Evolutionary conservation across 1,284 basidiomycete genomes (phyloP).

Genomic region (Rhodotorula sp.): DNA sequence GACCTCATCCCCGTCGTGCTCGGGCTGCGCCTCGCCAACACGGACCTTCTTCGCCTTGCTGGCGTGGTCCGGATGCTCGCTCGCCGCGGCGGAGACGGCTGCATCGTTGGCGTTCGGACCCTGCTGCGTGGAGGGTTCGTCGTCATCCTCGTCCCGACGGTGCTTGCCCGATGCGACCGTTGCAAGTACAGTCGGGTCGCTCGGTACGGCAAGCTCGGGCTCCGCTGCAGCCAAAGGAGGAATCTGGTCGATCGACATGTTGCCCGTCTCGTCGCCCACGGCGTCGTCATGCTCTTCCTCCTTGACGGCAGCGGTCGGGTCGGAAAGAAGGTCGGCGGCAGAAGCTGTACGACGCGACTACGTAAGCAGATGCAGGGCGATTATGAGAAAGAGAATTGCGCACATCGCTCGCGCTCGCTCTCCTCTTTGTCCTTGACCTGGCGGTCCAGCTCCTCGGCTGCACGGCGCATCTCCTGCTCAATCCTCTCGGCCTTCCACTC

Average conservation of each 20-base stretch:
- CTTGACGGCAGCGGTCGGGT: background rate
- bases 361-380: background rate
- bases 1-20: constrained; percentile 30
- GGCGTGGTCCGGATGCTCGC: constrained; percentile 58
- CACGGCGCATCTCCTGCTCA: constrained; percentile 53
- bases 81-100: too few species aligned
- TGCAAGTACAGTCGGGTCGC: background rate
- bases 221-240: background rate
- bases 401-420: background rate
- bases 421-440: constrained; percentile 28
- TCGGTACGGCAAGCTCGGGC: background rate
- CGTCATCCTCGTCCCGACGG: constrained; percentile 28
- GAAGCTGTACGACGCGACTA: background rate
- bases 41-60: constrained; percentile 49
- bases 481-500: constrained; percentile 57
- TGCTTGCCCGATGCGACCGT: constrained; percentile 7
- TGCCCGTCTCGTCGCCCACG: constrained; percentile 7
- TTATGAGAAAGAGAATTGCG: background rate
- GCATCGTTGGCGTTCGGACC: background rate
- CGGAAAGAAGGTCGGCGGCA: background rate
- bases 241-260: constrained; percentile 35
- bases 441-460: constrained; percentile 22
- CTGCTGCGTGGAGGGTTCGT: constrained; percentile 2
- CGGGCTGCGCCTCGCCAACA: constrained; percentile 56
- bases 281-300: constrained; percentile 9